Conservation (phyloP, 2,329 filamentous ascomycete genomes). For the Beauveria sp. region DNA sequence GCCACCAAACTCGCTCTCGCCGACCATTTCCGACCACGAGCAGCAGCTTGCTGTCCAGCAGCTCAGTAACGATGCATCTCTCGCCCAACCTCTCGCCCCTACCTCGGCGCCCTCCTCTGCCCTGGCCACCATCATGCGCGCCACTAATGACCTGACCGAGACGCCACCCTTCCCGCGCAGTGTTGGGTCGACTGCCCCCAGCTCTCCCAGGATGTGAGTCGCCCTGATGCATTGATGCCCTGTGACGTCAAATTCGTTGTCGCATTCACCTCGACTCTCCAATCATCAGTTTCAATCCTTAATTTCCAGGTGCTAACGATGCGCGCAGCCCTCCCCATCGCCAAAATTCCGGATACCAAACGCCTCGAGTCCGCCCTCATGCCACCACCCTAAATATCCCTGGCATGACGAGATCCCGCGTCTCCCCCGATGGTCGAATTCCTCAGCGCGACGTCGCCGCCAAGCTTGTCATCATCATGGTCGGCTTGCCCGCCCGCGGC, state of each 20-base stretch:
- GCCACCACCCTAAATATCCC: slow-evolving; percentile 96
- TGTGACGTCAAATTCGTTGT: background rate
- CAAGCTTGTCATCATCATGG: slow-evolving; percentile 97
- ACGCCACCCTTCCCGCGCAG: slow-evolving; percentile 50
- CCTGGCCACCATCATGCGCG: slow-evolving; percentile 34
- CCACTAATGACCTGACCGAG: slow-evolving; percentile 38
- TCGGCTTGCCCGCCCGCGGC: slow-evolving; percentile 85
- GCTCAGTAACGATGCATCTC: slow-evolving; percentile 23
- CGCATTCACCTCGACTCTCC: background rate
- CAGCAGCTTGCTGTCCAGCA: slow-evolving; percentile 27
- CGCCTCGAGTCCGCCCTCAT: slow-evolving; percentile 70
- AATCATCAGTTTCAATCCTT: background rate
- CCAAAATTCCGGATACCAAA: slow-evolving; percentile 68
- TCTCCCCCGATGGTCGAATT: slow-evolving; percentile 92
- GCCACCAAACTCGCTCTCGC: slow-evolving; percentile 22
- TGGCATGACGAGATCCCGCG: slow-evolving; percentile 88
- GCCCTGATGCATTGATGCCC: background rate
- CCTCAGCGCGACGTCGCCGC: slow-evolving; percentile 89
- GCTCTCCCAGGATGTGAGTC: slow-evolving; percentile 51
- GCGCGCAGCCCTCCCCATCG: slow-evolving; percentile 53
- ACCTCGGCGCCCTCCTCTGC: slow-evolving; percentile 24
- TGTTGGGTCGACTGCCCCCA: slow-evolving; percentile 50
- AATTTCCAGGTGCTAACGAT: background rate
- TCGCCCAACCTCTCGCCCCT: slow-evolving; percentile 11
- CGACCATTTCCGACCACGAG: slow-evolving; percentile 23